Conservation (phyloP, 2,329 filamentous ascomycete species). For the Phoma sp. region DNA sequence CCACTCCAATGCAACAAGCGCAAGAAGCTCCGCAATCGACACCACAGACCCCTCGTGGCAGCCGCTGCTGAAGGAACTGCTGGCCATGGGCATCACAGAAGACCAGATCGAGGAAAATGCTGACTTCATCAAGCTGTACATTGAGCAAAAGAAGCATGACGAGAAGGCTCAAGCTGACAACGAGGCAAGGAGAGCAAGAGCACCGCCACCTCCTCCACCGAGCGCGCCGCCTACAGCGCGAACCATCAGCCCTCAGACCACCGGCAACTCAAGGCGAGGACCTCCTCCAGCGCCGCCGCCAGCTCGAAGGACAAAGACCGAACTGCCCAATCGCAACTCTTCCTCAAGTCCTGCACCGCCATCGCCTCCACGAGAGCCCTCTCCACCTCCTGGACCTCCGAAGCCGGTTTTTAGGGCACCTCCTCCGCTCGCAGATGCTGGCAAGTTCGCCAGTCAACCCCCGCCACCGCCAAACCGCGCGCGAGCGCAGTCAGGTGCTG, state of each 20-base stretch:
- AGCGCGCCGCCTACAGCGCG: conserved; percentile 49
- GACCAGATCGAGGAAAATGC: conserved; percentile 71
- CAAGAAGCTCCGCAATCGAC: conserved; percentile 60
- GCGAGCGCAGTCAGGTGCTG: conserved; percentile 57
- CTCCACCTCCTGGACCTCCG: conserved; percentile 66
- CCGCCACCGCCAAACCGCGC: conserved; percentile 55
- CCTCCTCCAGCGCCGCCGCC: conserved; percentile 67
- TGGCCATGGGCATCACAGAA: conserved; percentile 71
- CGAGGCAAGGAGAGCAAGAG: conserved; percentile 58
- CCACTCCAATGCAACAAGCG: conserved; percentile 44
- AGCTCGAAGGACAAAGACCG: conserved; percentile 53
- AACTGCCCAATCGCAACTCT: conserved; percentile 51
- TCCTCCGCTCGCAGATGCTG: conserved; percentile 86
- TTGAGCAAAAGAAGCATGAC: conserved; percentile 67
- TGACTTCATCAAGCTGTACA: conserved; percentile 72
- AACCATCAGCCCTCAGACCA: conserved; percentile 66
- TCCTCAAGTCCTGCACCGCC: conserved; percentile 65
- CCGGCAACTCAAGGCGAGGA: conserved; percentile 66
- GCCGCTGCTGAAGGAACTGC: conserved; percentile 65
- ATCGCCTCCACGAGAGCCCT: conserved; percentile 72
- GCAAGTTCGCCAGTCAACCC: conserved; percentile 73
- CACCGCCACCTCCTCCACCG: conserved; percentile 69
- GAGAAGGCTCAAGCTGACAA: conserved; percentile 54
- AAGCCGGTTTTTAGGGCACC: conserved; percentile 80
- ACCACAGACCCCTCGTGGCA: conserved; percentile 68